phyloP scores from a whole-genome alignment of 805 yeast genomes.

The Barnettozyma sucrosica region DNA sequence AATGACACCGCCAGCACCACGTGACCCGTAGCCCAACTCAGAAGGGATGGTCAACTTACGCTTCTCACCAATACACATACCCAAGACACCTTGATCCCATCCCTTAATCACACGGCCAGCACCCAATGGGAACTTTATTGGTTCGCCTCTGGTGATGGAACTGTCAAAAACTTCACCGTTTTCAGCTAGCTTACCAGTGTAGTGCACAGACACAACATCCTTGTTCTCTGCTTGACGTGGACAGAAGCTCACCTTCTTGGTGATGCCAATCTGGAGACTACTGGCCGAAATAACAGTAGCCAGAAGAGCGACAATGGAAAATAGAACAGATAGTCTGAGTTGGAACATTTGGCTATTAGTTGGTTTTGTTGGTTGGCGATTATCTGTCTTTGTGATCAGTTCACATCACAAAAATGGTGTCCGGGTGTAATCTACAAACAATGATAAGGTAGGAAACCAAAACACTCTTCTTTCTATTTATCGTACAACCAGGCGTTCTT shows the following conservation, averaged over 20 bases:
- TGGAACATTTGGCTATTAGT: constrained; percentile 4
- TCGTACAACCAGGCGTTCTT: constrained; percentile 28
- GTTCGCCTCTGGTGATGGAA: constrained; percentile 56
- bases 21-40: constrained; percentile 66
- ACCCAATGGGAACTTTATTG: constrained; percentile 71
- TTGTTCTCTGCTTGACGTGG: constrained; percentile 52
- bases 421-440: neutral
- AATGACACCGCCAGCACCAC: constrained; percentile 71
- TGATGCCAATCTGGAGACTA: constrained; percentile 8
- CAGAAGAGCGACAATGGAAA: neutral
- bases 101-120: constrained; percentile 77
- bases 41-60: constrained; percentile 78
- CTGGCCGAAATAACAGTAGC: constrained; percentile 1
- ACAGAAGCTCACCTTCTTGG: constrained; percentile 39
- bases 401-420: neutral
- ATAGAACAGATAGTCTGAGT: neutral
- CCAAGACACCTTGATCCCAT: constrained; percentile 84
- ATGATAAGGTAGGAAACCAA: neutral
- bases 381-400: neutral
- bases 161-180: constrained; percentile 75
- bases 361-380: no score
- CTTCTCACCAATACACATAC: constrained; percentile 79
- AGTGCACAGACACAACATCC: constrained; percentile 70
- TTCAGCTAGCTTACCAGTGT: constrained; percentile 57
- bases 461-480: neutral